phyloP scores from a whole-genome alignment of 208 protist species.

The Wallacemonas sp. region DNA sequence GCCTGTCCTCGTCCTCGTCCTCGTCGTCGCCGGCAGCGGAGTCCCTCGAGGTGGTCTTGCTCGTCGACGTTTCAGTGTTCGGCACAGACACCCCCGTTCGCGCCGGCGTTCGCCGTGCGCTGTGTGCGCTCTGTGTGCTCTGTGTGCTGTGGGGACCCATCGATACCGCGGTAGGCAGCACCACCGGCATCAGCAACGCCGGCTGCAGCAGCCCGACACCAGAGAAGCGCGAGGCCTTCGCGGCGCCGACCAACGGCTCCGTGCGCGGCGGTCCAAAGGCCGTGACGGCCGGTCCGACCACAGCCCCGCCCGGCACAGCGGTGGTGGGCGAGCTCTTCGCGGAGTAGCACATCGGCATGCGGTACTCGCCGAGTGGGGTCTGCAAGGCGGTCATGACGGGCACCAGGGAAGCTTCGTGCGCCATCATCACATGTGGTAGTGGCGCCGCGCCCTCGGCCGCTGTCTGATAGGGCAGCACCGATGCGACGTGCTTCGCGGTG shows the following conservation, averaged over 20 bases:
- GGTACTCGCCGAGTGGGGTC: constrained; percentile 10
- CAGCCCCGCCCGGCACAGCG: neutral
- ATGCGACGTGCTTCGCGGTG: too few relatives aligned
- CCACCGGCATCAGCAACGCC: neutral
- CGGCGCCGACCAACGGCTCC: too few relatives aligned
- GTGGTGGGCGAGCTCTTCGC: neutral
- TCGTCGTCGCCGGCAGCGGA: neutral
- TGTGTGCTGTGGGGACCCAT: neutral
- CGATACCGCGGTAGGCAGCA: neutral
- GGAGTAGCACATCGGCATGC: neutral
- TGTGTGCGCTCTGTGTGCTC: neutral
- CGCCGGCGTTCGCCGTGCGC: neutral
- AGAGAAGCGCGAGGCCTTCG: neutral
- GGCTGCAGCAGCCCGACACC: neutral
- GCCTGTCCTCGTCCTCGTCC: neutral
- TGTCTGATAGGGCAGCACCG: too few relatives aligned
- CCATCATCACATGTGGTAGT: neutral
- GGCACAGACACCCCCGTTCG: neutral
- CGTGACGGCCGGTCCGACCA: too few relatives aligned
- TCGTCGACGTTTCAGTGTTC: neutral
- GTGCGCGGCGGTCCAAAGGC: neutral
- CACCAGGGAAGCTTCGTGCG: neutral
- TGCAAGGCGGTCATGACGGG: neutral
- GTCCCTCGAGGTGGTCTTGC: neutral
- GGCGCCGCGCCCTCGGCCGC: neutral